A percentile compares a stretch with the other conserved stretches of the same genome.
phyloP scores from a whole-genome alignment of 2,329 filamentous ascomycete genomes.

The Penicillium verrucosum region DNA sequence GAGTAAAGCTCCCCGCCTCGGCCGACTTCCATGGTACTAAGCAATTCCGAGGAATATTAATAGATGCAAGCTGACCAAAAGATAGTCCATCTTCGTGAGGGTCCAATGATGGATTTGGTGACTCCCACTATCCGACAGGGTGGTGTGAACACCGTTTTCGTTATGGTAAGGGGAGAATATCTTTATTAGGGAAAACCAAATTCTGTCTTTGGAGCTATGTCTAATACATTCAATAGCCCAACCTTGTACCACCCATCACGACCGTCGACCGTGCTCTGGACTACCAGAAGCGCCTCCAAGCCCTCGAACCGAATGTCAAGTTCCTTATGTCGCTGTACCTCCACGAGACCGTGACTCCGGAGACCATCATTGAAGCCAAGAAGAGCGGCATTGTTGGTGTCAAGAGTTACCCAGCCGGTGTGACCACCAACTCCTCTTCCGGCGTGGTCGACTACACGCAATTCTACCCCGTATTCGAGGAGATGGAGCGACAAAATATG shows the following conservation, averaged over 20 bases:
- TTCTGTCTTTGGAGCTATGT: slow-evolving; percentile 21
- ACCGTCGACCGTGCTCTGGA: slow-evolving; percentile 61
- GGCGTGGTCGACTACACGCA: slow-evolving; percentile 46
- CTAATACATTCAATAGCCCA: slow-evolving; percentile 50
- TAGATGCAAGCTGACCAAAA: slow-evolving; percentile 11
- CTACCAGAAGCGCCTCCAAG: slow-evolving; percentile 61
- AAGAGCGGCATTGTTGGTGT: slow-evolving; percentile 70
- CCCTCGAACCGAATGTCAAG: slow-evolving; percentile 60
- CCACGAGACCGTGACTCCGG: slow-evolving; percentile 62
- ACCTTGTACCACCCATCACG: slow-evolving; percentile 62
- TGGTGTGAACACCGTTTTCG: slow-evolving; percentile 62
- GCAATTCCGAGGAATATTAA: neutral
- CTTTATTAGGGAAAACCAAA: slow-evolving; percentile 31
- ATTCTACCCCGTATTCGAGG: slow-evolving; percentile 66
- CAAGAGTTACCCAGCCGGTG: slow-evolving; percentile 43
- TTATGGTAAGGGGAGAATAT: slow-evolving; percentile 44
- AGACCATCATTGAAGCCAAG: slow-evolving; percentile 69
- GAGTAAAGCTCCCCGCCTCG: slow-evolving; percentile 56
- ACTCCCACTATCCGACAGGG: slow-evolving; percentile 56
- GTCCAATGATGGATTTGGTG: slow-evolving; percentile 58
- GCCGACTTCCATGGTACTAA: slow-evolving; percentile 60
- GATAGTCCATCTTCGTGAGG: slow-evolving; percentile 66
- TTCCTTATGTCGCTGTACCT: slow-evolving; percentile 73
- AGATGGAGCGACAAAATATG: slow-evolving; percentile 80
- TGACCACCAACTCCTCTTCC: slow-evolving; percentile 57